Base-by-base conservation (phyloP, 305 asterid genomes). In the Solanum hybrid region DNA sequence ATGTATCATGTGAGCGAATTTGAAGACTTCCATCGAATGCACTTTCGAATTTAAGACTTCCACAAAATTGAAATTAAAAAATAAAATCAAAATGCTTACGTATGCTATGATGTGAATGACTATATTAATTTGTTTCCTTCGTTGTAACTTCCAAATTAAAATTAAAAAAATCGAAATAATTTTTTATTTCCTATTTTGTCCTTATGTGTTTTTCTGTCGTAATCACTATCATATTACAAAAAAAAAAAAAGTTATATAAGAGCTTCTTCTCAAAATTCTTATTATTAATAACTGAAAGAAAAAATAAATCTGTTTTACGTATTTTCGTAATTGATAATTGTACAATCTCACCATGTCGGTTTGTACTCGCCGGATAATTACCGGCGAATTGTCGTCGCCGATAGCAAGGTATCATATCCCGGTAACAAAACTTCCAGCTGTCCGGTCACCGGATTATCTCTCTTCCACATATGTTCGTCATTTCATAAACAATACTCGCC, bases 331-430 rank as follows among this genome's bases (percentile, higher is more conserved):
- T 3, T 82, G 7, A 42, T 10, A 27, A 46, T 82, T 82, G 7
- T 29, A 46, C 42, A 20, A 10, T 51, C 38, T 71, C 82, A 77
- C 60, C 72, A 96, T 95, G 98, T 89, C 93, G 69, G 91, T 91
- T 90, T 91, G 92, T 80, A 79, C 86, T 89, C 92, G 91, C 86
- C 94, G 92, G 36, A 27, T 88, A 40, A 20, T 87, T 46, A 89
- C 90, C 90, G 64, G 91, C 37, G 85, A 92, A 91, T 88, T 89
- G 6, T 71, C 90, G 11, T 32, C 87, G 81, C 90, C 91, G 90
- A 91, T 14, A 11, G 17, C 89, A 87, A 90, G 42, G 66, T 89
- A 34, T 66, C 92, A 90, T 89, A 85, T 92, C 85, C 87, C 92
- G 31, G 40, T 17, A 20, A 42, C 87, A 72, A 86, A 80, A 34